Conservation (phyloP, 179 eudicot genomes). For the Camellia oleifera region DNA sequence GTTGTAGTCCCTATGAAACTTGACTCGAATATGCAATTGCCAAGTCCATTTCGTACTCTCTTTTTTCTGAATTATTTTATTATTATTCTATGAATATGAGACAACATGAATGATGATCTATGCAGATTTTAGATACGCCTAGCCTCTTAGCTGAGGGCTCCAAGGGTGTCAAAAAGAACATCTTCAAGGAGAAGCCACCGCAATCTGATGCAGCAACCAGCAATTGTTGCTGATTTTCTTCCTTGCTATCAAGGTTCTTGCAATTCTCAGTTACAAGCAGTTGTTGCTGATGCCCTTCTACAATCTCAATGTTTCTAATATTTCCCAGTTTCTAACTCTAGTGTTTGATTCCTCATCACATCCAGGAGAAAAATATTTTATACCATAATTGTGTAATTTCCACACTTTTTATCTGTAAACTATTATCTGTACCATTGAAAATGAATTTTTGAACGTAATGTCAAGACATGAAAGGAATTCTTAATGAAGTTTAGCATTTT, state of each 20-base stretch:
- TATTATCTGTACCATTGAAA: no score
- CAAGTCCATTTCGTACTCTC: no score
- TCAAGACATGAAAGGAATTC: background rate
- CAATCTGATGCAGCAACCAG: background rate
- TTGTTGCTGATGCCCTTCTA: background rate
- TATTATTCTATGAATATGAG: no score
- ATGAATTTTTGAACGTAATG: no score
- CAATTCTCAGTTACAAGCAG: background rate
- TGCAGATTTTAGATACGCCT: conserved; percentile 76
- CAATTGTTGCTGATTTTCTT: background rate
- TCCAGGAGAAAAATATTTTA: background rate
- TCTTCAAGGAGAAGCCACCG: conserved; percentile 38
- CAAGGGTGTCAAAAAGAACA: conserved; percentile 59
- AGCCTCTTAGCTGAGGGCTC: conserved; percentile 71
- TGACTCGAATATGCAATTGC: no score
- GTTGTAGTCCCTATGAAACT: no score
- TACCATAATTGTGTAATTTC: background rate
- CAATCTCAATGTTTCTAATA: background rate
- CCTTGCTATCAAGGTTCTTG: background rate
- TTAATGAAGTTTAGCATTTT: background rate
- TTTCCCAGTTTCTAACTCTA: background rate
- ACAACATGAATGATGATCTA: background rate
- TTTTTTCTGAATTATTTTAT: no score
- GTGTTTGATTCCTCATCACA: background rate
- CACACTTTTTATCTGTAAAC: background rate